Evolutionary conservation across 2,329 filamentous ascomycete genomes (phyloP).

Genomic region (Hirsutella rhossiliensis): DNA sequence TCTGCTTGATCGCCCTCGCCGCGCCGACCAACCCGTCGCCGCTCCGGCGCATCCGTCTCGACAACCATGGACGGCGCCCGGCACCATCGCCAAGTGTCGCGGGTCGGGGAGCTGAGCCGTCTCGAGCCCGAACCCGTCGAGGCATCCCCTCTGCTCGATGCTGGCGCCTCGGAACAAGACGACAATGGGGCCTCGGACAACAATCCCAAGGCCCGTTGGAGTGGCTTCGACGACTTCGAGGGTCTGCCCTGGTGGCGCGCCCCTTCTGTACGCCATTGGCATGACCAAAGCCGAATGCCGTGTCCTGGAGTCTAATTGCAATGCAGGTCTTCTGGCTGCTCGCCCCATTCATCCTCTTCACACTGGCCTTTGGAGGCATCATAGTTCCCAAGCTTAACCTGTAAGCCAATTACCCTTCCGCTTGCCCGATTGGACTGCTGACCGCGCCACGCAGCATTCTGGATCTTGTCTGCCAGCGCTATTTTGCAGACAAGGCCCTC

Average conservation of each 20-base stretch:
- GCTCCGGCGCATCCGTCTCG: not conserved
- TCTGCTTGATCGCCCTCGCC: not conserved
- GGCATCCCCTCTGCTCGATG: conserved; percentile 3
- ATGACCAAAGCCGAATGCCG: not conserved
- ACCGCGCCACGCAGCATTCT: conserved; percentile 43
- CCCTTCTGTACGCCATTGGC: conserved; percentile 40
- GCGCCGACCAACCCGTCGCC: not conserved
- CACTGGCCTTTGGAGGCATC: conserved; percentile 74
- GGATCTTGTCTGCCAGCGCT: conserved; percentile 69
- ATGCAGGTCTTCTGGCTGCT: conserved; percentile 70
- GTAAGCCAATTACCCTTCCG: conserved; percentile 20
- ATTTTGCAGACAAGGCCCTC: conserved; percentile 57
- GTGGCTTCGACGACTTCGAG: conserved; percentile 43
- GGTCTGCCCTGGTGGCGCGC: conserved; percentile 48
- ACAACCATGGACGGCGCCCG: not conserved
- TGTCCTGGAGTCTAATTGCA: conserved; percentile 10
- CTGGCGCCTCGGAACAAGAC: not conserved
- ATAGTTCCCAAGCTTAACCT: conserved; percentile 81
- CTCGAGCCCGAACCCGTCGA: not conserved
- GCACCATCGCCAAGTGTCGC: not conserved
- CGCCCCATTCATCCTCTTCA: conserved; percentile 67
- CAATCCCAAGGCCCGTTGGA: conserved; percentile 25
- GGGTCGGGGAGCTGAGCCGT: not conserved
- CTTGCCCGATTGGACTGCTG: not conserved
- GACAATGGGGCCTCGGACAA: conserved; percentile 3